Evolutionary conservation across 176 grass and related monocot genomes (phyloP).

Genomic region (Carex myosuroides): DNA sequence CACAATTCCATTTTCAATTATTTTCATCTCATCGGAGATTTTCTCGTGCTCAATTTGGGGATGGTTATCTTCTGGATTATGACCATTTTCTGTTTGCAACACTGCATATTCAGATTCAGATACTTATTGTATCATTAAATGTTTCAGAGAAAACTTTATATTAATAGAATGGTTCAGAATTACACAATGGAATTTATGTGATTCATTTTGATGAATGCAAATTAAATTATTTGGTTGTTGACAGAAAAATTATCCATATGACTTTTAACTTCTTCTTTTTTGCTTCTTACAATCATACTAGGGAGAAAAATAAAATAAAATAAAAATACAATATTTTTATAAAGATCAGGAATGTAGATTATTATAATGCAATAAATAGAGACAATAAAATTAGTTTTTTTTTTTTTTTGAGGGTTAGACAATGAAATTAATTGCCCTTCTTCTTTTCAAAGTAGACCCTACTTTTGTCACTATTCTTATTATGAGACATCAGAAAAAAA

Average conservation of each 20-base stretch:
- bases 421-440: neutral
- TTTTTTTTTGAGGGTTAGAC: neutral
- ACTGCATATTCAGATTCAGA: neutral
- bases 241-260: neutral
- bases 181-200: neutral
- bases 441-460: neutral
- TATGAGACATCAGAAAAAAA: neutral
- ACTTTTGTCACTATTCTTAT: neutral
- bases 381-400: neutral
- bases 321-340: neutral
- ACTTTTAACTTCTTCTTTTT: neutral
- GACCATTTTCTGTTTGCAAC: constrained; percentile 4
- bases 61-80: neutral
- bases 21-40: neutral
- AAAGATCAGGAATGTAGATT: neutral
- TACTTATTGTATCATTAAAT: neutral
- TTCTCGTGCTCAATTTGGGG: neutral
- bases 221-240: neutral
- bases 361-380: neutral
- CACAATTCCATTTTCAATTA: constrained; percentile 9
- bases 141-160: neutral
- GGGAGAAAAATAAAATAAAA: neutral
- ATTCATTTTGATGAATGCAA: neutral
- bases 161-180: neutral
- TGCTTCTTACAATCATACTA: neutral